Conservation (phyloP, 2,329 filamentous ascomycete genomes). For the Sporothrix humicola region DNA sequence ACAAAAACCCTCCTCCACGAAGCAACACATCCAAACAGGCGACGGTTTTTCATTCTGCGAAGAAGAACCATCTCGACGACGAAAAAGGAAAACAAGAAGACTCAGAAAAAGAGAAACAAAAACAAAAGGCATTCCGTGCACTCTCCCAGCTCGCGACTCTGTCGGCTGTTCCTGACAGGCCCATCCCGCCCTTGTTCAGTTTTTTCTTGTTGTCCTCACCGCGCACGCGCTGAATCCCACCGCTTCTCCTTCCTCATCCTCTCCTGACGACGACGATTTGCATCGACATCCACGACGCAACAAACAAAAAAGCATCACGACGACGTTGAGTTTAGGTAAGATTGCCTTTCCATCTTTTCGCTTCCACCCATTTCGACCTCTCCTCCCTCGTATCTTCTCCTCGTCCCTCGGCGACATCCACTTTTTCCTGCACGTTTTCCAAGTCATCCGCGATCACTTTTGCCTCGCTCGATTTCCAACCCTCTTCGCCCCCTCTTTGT, state of each 20-base stretch:
- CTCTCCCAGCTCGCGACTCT: conserved; percentile 15
- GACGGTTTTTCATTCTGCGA: conserved; percentile 20
- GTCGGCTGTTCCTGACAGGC: conserved; percentile 6
- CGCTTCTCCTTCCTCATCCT: background rate
- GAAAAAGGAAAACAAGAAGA: background rate
- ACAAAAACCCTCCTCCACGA: conserved; percentile 7
- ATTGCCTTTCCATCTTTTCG: conserved; percentile 14
- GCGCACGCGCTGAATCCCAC: conserved; percentile 23
- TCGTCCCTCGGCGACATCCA: conserved; percentile 18
- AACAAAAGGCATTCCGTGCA: background rate
- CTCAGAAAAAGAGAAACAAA: conserved; percentile 20
- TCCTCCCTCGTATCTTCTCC: background rate
- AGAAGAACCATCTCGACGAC: background rate
- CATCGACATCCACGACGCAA: conserved; percentile 7
- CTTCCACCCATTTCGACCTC: background rate
- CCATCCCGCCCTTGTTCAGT: background rate
- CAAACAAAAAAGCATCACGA: conserved; percentile 11
- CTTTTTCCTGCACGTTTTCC: conserved; percentile 18
- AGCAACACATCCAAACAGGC: conserved; percentile 19
- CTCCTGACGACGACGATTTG: conserved; percentile 23
- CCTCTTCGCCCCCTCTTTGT: background rate
- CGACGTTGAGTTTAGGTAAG: conserved; percentile 27
- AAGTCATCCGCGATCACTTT: conserved; percentile 4
- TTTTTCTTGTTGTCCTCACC: conserved; percentile 3
- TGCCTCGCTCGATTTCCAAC: background rate